Percentiles rank a stretch among this genome's conserved stretches.
Evolutionary conservation across 495 filamentous ascomycete genomes (phyloP).

Genomic region (Cercophora newfieldiana): DNA sequence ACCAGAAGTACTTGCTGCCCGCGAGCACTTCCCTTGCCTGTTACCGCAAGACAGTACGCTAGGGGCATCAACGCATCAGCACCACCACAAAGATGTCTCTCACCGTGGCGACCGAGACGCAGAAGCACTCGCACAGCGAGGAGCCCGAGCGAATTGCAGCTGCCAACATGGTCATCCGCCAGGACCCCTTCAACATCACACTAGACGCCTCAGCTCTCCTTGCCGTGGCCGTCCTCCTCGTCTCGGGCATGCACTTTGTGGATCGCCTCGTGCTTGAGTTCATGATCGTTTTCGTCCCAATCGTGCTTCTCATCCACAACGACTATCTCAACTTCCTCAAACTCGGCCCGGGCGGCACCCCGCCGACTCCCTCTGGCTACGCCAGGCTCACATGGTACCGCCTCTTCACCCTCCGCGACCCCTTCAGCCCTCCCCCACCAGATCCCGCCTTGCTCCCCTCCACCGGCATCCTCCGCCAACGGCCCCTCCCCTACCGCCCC

Average conservation of each 20-base stretch:
- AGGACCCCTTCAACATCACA: conserved; percentile 51
- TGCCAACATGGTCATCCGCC: conserved; percentile 46
- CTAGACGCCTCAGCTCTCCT: conserved; percentile 48
- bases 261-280: conserved; percentile 46
- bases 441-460: conserved; percentile 37
- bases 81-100: conserved; percentile 27
- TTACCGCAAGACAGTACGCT: not conserved
- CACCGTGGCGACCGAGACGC: conserved; percentile 28
- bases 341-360: conserved; percentile 80
- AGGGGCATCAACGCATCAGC: not conserved
- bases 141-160: conserved; percentile 19
- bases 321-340: conserved; percentile 77
- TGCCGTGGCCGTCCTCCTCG: conserved; percentile 43
- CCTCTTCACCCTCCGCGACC: conserved; percentile 59
- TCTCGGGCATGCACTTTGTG: conserved; percentile 51
- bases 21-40: not conserved
- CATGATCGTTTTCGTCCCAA: conserved; percentile 50
- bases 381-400: conserved; percentile 64
- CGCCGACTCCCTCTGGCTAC: conserved; percentile 71
- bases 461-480: conserved; percentile 38
- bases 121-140: conserved; percentile 15
- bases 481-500: conserved; percentile 56
- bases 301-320: conserved; percentile 61
- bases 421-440: conserved; percentile 46
- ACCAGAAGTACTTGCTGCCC: not conserved